Conservation (phyloP, 1,284 basidiomycete genomes). For the Hemileia vastatrix region DNA sequence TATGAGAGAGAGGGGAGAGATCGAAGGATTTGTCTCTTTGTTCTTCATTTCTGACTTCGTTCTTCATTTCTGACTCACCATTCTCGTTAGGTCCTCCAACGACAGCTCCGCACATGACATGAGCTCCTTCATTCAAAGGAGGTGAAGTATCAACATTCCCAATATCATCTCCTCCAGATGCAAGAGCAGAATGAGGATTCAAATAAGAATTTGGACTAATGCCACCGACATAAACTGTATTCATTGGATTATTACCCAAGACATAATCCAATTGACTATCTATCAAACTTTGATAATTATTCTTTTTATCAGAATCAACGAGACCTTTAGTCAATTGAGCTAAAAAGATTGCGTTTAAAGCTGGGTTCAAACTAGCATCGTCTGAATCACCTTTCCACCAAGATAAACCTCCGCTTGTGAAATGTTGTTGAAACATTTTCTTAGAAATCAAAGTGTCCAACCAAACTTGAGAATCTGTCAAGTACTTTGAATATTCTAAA, state of each 20-base stretch:
- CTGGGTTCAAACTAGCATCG: too few relatives aligned
- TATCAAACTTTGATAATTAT: slow-evolving; percentile 27
- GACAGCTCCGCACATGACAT: slow-evolving; percentile 34
- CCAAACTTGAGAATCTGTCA: too few relatives aligned
- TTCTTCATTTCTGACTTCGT: too few relatives aligned
- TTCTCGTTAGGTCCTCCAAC: slow-evolving; percentile 33
- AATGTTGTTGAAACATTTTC: too few relatives aligned
- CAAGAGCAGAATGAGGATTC: slow-evolving; percentile 37
- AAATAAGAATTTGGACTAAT: slow-evolving; percentile 32
- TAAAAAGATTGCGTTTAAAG: too few relatives aligned
- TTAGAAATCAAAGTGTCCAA: too few relatives aligned
- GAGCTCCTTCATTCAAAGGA: slow-evolving; percentile 21
- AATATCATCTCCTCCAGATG: slow-evolving; percentile 32
- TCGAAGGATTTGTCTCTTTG: too few relatives aligned
- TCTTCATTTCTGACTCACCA: slow-evolving; percentile 13
- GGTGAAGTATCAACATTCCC: slow-evolving; percentile 30
- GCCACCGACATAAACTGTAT: slow-evolving; percentile 33
- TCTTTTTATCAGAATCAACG: slow-evolving; percentile 25
- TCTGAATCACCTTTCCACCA: too few relatives aligned
- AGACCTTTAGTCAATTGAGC: too few relatives aligned
- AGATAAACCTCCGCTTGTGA: too few relatives aligned
- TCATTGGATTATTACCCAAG: slow-evolving; percentile 35
- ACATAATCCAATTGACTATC: slow-evolving; percentile 33
- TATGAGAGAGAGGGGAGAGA: too few relatives aligned
- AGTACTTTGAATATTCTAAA: too few relatives aligned